Conservation (phyloP, 495 filamentous ascomycete genomes). For the Tuber magnatum region DNA sequence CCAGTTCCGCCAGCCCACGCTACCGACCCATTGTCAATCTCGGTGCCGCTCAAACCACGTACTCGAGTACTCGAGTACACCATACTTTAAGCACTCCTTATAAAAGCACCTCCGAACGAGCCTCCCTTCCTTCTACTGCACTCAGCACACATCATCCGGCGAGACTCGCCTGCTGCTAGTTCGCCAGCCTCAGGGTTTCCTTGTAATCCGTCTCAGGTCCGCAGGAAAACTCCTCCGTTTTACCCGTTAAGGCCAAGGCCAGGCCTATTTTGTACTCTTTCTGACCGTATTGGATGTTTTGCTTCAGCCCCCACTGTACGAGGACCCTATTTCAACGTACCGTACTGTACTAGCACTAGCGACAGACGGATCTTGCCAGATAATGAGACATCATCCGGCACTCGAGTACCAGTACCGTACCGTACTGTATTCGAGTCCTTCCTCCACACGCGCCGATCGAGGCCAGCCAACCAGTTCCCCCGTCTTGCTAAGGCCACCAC, state of each 20-base stretch:
- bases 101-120: background rate
- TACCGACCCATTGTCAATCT: background rate
- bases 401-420: no score
- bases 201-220: background rate
- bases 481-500: no score
- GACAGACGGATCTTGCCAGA: no score
- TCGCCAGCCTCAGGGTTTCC: background rate
- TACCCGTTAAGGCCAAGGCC: background rate
- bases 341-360: no score
- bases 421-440: no score
- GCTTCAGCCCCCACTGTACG: background rate
- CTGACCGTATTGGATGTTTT: background rate
- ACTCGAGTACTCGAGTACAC: background rate
- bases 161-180: background rate
- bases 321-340: no score
- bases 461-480: no score
- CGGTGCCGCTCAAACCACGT: background rate
- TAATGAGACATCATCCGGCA: no score
- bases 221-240: background rate
- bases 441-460: background rate
- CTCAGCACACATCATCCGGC: background rate
- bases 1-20: background rate
- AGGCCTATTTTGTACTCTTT: background rate
- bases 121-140: background rate
- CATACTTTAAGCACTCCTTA: background rate